Percentiles rank a stretch among this genome's conserved stretches.
These are phyloP conservation scores for Populus hybrid DNA, from an alignment of 441 rosid genomes.

Conservation along the genomic window DNA sequence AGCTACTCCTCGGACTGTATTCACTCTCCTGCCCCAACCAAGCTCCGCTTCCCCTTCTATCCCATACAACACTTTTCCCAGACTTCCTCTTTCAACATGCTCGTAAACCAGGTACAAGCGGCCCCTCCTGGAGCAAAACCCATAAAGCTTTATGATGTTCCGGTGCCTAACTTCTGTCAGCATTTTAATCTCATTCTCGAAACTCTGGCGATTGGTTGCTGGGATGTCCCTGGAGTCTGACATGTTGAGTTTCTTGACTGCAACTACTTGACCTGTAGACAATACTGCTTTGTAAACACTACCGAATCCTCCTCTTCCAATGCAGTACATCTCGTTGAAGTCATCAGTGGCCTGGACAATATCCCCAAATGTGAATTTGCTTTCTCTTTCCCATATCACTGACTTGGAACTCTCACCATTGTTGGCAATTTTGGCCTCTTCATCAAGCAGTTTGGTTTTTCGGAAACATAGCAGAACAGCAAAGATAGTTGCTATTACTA, in stretches of 20 bases:
- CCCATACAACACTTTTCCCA: too few relatives aligned
- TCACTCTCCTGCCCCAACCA: conserved; percentile 25
- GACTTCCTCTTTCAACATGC: too few relatives aligned
- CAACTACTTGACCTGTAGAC: too few relatives aligned
- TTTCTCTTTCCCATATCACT: conserved; percentile 56
- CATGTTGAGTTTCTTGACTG: too few relatives aligned
- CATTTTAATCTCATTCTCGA: too few relatives aligned
- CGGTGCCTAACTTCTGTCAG: too few relatives aligned
- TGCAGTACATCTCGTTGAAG: conserved; percentile 45
- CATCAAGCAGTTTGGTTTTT: conserved; percentile 25
- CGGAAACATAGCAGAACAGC: conserved; percentile 10
- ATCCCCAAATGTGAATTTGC: conserved; percentile 52
- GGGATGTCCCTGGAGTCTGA: too few relatives aligned
- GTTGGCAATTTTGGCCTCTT: conserved; percentile 23
- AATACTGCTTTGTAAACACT: too few relatives aligned
- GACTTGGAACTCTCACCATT: conserved; percentile 23
- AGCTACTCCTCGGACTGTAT: conserved; percentile 53
- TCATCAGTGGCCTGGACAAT: conserved; percentile 52
- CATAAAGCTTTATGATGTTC: too few relatives aligned
- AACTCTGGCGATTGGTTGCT: too few relatives aligned
- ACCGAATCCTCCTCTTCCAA: conserved; percentile 6
- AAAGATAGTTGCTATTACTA: conserved; percentile 21
- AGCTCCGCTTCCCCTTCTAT: conserved; percentile 21
- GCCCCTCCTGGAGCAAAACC: too few relatives aligned
- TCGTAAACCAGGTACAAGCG: too few relatives aligned